Evolutionary conservation across 73 alveolate genomes (phyloP), one percentile per base, ranked within the genome.

Genomic region (Paramecium primaurelia): DNA sequence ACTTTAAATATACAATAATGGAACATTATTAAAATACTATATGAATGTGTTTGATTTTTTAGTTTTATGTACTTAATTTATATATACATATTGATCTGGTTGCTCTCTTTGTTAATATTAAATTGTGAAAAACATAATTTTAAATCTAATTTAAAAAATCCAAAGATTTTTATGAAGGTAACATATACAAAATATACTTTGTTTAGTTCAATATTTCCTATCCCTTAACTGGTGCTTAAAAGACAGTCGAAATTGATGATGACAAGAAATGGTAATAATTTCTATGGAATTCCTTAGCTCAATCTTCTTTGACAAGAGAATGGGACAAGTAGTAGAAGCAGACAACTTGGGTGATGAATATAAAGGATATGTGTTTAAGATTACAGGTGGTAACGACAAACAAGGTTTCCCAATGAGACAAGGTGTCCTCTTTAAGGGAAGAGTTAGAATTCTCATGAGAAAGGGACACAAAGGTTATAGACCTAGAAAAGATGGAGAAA

Each of bases 351-450:
- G 98, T 34, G 99, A 97, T 14, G 94, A 93, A 75, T 96, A 59
- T 92, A 96, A 96, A 69, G 99, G 99, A 84, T 97, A 96, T 93
- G 93, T 95, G 92, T 96, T 97, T 93, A 96, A 93, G 94, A 96
- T 97, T 58, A 94, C 98, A 34, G 99, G 99, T 37, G 99, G 99
- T 32, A 96, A 96, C 92, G 99, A 96, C 86, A 96, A 97, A 93
- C 95, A 97, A 93, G 99, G 99, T 20, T 97, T 97, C 97, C 97
- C 99, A 64, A 97, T 97, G 99, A 97, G 97, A 94, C 95, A 97
- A 87, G 99, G 99, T 32, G 97, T 97, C 89, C 92, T 97, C 92
- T 92, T 95, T 60, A 97, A 96, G 93, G 96, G 96, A 60, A 93
- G 98, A 92, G 98, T 96, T 86, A 92, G 97, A 93, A 92, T 97